A percentile compares a stretch with the other conserved stretches of the same genome.
Evolutionary conservation across 768 basidiomycete genomes (phyloP).

Genomic region (Calocybe gangraenosa): DNA sequence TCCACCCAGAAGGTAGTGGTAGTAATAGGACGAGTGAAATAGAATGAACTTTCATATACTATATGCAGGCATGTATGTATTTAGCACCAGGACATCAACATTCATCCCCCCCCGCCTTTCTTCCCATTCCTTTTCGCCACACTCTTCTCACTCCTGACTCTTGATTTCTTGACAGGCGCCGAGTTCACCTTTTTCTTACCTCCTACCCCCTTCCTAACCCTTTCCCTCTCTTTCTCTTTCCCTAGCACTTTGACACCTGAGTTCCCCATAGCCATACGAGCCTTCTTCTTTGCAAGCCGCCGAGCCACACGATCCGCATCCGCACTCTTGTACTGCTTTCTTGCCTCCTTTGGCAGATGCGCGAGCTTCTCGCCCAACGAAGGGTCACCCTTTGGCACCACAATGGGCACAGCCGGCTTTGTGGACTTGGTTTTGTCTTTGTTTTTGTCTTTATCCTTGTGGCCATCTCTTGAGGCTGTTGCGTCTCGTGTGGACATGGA

Average conservation of each 20-base stretch:
- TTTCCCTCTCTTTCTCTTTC: slow-evolving; percentile 44
- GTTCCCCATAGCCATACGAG: slow-evolving; percentile 45
- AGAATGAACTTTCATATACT: too few relatives aligned
- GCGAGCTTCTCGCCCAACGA: slow-evolving; percentile 73
- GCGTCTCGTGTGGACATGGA: slow-evolving; percentile 22
- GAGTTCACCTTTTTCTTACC: slow-evolving; percentile 24
- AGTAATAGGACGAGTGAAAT: too few relatives aligned
- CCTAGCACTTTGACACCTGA: slow-evolving; percentile 26
- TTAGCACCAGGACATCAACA: too few relatives aligned
- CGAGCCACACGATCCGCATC: slow-evolving; percentile 81
- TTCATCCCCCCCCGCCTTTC: slow-evolving; percentile 32
- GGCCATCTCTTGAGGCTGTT: slow-evolving; percentile 11
- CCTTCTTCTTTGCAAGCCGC: slow-evolving; percentile 87
- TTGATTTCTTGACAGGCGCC: slow-evolving; percentile 39
- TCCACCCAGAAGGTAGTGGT: too few relatives aligned
- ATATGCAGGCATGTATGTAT: too few relatives aligned
- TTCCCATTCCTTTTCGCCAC: slow-evolving; percentile 53
- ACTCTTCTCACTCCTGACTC: slow-evolving; percentile 53
- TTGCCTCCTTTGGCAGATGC: slow-evolving; percentile 76
- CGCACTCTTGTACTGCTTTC: slow-evolving; percentile 75
- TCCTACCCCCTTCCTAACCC: slow-evolving; percentile 41
- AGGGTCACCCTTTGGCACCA: slow-evolving; percentile 77
- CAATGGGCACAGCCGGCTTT: slow-evolving; percentile 13
- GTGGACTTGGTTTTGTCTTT: slow-evolving; percentile 13
- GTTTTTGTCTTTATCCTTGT: slow-evolving; percentile 16